phyloP scores from a whole-genome alignment of 2,329 filamentous ascomycete species.

The Fusarium lyarnte region DNA sequence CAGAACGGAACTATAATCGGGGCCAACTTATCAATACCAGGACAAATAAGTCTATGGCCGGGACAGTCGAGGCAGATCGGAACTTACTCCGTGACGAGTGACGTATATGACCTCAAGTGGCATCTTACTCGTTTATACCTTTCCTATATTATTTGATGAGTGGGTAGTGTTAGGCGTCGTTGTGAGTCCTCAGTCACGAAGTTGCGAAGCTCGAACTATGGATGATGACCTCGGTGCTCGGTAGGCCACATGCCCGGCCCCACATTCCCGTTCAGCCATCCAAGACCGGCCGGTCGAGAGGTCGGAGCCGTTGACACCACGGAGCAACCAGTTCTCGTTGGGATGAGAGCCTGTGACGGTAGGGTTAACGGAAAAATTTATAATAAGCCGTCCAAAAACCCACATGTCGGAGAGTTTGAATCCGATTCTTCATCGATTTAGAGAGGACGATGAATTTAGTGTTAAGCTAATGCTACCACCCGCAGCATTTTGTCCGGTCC shows the following conservation, averaged over 20 bases:
- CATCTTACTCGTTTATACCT: constrained; percentile 55
- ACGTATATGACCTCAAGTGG: constrained; percentile 78
- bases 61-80: neutral
- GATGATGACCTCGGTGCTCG: constrained; percentile 22
- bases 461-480: neutral
- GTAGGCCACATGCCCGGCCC: constrained; percentile 33
- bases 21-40: constrained; percentile 25
- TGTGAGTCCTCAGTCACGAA: neutral
- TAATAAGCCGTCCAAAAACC: neutral
- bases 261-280: constrained; percentile 6
- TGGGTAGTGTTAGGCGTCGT: neutral
- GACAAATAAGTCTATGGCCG: neutral
- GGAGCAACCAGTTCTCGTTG: neutral
- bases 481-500: constrained; percentile 11
- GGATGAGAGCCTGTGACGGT: neutral
- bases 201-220: neutral
- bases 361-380: neutral
- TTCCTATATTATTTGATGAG: neutral
- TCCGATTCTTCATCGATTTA: constrained; percentile 1
- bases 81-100: constrained; percentile 77
- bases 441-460: neutral
- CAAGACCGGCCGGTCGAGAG: constrained; percentile 2
- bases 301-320: neutral
- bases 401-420: constrained; percentile 1
- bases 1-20: constrained; percentile 79